Conservation (phyloP, 2,329 filamentous ascomycete species). For the Plectosphaerella cucumerina region DNA sequence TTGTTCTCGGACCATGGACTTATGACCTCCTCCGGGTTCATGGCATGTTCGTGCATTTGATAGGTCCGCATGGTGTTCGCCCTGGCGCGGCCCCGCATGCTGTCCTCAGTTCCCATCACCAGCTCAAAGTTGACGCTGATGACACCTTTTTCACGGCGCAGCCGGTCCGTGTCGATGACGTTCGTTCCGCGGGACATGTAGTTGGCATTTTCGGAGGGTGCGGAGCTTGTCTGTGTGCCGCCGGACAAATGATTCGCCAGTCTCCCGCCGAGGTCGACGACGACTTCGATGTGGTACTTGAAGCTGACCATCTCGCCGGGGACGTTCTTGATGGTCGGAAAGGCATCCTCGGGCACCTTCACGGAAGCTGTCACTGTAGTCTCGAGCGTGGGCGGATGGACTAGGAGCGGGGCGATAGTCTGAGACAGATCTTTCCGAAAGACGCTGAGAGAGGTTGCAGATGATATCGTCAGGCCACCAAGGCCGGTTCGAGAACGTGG, state of each 20-base stretch:
- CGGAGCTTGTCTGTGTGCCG: slow-evolving; percentile 43
- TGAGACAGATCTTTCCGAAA: slow-evolving; percentile 95
- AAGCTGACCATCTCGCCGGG: slow-evolving; percentile 95
- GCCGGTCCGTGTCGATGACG: slow-evolving; percentile 81
- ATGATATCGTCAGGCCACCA: slow-evolving; percentile 80
- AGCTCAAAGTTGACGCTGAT: slow-evolving; percentile 83
- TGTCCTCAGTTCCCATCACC: slow-evolving; percentile 81
- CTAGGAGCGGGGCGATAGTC: slow-evolving; percentile 80
- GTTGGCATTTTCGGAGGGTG: slow-evolving; percentile 32
- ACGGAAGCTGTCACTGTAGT: slow-evolving; percentile 79
- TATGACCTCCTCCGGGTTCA: slow-evolving; percentile 26
- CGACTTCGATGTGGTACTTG: slow-evolving; percentile 88
- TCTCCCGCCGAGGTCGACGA: slow-evolving; percentile 88
- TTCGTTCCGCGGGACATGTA: slow-evolving; percentile 56
- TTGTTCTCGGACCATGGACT: slow-evolving; percentile 8
- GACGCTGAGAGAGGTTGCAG: slow-evolving; percentile 81
- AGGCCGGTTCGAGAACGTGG: slow-evolving; percentile 84
- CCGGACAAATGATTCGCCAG: slow-evolving; percentile 69
- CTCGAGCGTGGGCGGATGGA: slow-evolving; percentile 75
- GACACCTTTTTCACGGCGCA: slow-evolving; percentile 88
- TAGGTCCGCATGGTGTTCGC: slow-evolving; percentile 16
- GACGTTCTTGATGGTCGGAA: slow-evolving; percentile 85
- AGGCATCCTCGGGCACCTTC: slow-evolving; percentile 82
- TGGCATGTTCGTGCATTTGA: slow-evolving; percentile 16
- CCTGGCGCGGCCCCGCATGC: slow-evolving; percentile 30